Conservation (phyloP, 2,329 filamentous ascomycete genomes). For the Cylindrodendrum hubeiense region DNA sequence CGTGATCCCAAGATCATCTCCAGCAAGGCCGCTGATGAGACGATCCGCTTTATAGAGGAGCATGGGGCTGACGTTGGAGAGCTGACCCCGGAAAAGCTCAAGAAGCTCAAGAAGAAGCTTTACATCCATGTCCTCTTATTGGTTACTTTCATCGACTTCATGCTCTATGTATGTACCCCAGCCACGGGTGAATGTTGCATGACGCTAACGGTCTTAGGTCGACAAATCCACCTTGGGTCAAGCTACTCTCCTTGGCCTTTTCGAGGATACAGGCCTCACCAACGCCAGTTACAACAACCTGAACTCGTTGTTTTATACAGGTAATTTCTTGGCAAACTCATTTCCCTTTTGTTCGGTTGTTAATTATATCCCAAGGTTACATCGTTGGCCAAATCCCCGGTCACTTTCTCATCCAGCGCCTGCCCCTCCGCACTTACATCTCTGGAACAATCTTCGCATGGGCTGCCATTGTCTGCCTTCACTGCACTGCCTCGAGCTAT, state of each 20-base stretch:
- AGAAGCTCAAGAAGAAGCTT: slow-evolving; percentile 6
- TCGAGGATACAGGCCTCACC: slow-evolving; percentile 19
- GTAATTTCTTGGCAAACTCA: neutral
- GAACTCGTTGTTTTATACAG: slow-evolving; percentile 23
- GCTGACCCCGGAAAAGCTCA: slow-evolving; percentile 1
- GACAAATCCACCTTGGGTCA: slow-evolving; percentile 22
- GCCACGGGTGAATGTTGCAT: too few species aligned
- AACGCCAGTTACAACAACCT: slow-evolving; percentile 29
- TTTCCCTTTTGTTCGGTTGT: neutral
- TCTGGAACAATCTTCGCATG: slow-evolving; percentile 24
- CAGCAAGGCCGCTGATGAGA: slow-evolving; percentile 16
- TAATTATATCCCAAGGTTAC: slow-evolving; percentile 13
- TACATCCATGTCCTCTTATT: neutral
- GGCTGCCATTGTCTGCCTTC: slow-evolving; percentile 22
- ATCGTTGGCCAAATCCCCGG: slow-evolving; percentile 24
- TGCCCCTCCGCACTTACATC: slow-evolving; percentile 22
- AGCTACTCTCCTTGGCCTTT: slow-evolving; percentile 23
- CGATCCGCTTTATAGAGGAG: slow-evolving; percentile 16
- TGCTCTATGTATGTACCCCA: neutral
- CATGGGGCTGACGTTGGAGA: slow-evolving; percentile 11
- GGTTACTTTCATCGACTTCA: slow-evolving; percentile 11
- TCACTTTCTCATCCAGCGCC: slow-evolving; percentile 24
- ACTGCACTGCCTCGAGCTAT: slow-evolving; percentile 26
- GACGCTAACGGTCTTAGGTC: slow-evolving; percentile 4
- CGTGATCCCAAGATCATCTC: slow-evolving; percentile 6